Percentiles rank a stretch among this genome's conserved stretches.
phyloP scores from a whole-genome alignment of 1,284 basidiomycete genomes.

The Rhodotorula sp. region DNA sequence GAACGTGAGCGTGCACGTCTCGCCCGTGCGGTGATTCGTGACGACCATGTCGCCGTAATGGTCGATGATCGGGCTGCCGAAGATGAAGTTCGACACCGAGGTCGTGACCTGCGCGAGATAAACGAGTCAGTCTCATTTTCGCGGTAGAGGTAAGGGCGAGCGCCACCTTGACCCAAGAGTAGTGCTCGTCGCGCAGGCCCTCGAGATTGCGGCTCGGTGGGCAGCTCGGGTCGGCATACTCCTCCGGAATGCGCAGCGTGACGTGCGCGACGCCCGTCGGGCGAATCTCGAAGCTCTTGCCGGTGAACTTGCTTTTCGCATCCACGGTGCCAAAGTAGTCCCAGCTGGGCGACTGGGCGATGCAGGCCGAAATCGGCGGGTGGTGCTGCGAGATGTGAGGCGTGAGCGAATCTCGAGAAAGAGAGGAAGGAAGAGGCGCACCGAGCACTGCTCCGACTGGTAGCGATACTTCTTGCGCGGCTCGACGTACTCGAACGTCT shows the following conservation, averaged over 20 bases:
- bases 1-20: slow-evolving; percentile 86
- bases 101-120: slow-evolving; percentile 65
- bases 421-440: slow-evolving; percentile 13
- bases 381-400: slow-evolving; percentile 19
- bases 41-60: slow-evolving; percentile 96
- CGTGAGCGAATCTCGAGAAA: not conserved
- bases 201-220: slow-evolving; percentile 48
- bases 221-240: slow-evolving; percentile 55
- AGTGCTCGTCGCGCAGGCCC: slow-evolving; percentile 74
- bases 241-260: slow-evolving; percentile 74
- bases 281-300: slow-evolving; percentile 93
- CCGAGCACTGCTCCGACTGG: slow-evolving; percentile 87
- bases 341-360: slow-evolving; percentile 86
- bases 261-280: slow-evolving; percentile 93
- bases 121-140: not conserved
- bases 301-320: slow-evolving; percentile 85
- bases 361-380: slow-evolving; percentile 89
- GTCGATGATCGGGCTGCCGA: slow-evolving; percentile 91
- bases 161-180: slow-evolving; percentile 87
- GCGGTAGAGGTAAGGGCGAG: fast-evolving
- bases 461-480: slow-evolving; percentile 89
- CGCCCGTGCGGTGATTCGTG: slow-evolving; percentile 89
- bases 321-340: slow-evolving; percentile 83
- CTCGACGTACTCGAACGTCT: slow-evolving; percentile 93
- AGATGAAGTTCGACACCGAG: slow-evolving; percentile 87